These are phyloP conservation scores for Corchorus capsularis DNA, from an alignment of 345 rosid genomes.

Conservation along the genomic window DNA sequence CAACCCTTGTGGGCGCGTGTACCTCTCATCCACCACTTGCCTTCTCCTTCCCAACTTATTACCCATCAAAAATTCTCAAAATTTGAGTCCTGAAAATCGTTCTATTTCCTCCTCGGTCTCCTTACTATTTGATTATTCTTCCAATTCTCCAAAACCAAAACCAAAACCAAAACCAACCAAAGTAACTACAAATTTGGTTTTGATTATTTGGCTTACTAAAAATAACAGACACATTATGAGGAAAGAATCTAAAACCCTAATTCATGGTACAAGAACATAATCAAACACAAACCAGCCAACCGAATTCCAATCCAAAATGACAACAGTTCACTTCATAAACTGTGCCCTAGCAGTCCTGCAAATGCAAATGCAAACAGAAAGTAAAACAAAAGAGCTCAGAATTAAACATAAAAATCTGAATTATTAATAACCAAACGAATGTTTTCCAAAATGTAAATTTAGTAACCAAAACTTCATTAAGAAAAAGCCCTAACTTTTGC, in stretches of 20 bases:
- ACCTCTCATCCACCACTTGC: conserved; percentile 89
- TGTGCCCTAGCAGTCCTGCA: conserved; percentile 22
- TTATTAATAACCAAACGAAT: not conserved
- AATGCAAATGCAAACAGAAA: not conserved
- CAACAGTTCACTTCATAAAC: not conserved
- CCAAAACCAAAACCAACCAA: conserved; percentile 21
- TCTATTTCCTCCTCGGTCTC: not conserved
- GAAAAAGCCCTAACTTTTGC: conserved; percentile 16
- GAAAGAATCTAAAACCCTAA: conserved; percentile 26
- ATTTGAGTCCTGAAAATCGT: not conserved
- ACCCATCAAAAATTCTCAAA: conserved; percentile 59
- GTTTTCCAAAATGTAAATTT: not conserved
- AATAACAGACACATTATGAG: conserved; percentile 1
- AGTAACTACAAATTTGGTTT: conserved; percentile 13
- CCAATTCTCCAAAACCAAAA: conserved; percentile 23
- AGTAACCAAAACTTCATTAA: not conserved
- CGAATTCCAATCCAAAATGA: not conserved
- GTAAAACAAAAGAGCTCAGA: not conserved
- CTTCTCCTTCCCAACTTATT: conserved; percentile 89
- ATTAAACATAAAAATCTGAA: not conserved
- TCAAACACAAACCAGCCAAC: conserved; percentile 7
- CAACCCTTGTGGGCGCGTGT: conserved; percentile 89
- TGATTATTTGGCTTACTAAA: conserved; percentile 9
- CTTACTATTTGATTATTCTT: conserved; percentile 11
- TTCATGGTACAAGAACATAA: conserved; percentile 13